Percentiles rank a stretch among this genome's conserved stretches.
These are phyloP conservation scores for Jacaranda mimosifolia DNA, from an alignment of 257 asterid genomes.

Conservation along the genomic window DNA sequence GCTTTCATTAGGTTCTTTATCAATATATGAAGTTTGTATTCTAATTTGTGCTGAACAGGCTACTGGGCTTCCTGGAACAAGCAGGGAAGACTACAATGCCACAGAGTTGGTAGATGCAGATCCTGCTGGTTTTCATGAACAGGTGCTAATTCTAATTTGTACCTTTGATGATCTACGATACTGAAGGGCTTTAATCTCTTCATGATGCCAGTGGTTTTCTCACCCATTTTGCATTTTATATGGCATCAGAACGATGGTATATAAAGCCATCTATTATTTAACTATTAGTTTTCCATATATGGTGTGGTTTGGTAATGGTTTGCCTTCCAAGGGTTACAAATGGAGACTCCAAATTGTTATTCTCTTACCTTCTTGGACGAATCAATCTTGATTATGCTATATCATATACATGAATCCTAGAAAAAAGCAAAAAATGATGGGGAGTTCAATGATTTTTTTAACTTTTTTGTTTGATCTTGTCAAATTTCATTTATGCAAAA, in stretches of 20 bases:
- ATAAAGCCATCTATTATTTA: background rate
- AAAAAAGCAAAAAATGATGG: no score
- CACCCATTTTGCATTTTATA: conserved; percentile 4
- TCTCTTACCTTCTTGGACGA: background rate
- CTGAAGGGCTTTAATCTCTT: background rate
- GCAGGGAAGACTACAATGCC: conserved; percentile 60
- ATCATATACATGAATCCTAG: no score
- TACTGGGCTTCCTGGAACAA: conserved; percentile 56
- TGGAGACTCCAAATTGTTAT: background rate
- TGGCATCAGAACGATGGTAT: background rate
- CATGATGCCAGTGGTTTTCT: background rate
- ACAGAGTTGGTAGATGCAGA: conserved; percentile 74
- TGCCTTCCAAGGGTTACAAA: background rate
- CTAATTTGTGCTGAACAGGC: conserved; percentile 54
- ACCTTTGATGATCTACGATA: background rate
- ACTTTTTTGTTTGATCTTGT: no score
- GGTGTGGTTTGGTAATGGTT: background rate
- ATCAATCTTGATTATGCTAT: no score
- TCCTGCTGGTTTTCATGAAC: conserved; percentile 76
- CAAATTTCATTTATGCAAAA: no score
- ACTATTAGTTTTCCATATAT: background rate
- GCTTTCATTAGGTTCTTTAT: background rate
- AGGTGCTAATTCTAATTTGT: conserved; percentile 53
- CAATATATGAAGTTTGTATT: conserved; percentile 15
- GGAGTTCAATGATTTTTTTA: no score